These are phyloP conservation scores for Echinochloa phyllopogon DNA, from an alignment of 176 grass and related monocot species.

Conservation along the genomic window DNA sequence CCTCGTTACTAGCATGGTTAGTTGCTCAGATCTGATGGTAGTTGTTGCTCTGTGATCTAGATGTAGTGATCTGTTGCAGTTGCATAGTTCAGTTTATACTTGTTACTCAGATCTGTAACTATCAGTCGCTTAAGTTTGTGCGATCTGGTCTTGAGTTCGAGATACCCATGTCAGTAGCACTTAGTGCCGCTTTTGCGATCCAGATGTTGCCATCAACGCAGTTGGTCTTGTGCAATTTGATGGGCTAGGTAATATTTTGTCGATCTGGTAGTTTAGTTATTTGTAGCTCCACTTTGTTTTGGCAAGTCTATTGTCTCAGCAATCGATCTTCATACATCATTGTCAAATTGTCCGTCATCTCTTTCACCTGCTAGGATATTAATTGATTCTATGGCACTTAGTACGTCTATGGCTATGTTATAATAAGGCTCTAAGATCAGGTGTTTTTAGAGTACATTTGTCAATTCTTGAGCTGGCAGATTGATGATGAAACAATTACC, in stretches of 20 bases:
- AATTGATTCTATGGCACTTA: accelerated
- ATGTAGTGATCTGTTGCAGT: not conserved
- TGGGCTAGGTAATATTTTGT: no score
- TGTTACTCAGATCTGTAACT: not conserved
- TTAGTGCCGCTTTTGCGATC: not conserved
- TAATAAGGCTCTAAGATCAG: not conserved
- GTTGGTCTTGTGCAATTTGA: not conserved
- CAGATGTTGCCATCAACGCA: not conserved
- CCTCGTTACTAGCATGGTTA: accelerated
- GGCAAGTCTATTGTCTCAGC: not conserved
- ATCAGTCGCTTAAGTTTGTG: not conserved
- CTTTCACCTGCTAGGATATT: not conserved
- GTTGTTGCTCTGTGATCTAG: not conserved
- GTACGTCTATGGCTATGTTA: not conserved
- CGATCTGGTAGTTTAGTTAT: not conserved
- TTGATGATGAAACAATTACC: conserved; percentile 47
- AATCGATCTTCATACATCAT: no score
- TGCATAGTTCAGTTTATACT: not conserved
- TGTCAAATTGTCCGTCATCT: not conserved
- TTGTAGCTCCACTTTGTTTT: not conserved
- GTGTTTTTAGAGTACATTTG: not conserved
- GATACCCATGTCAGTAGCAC: not conserved
- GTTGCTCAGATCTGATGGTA: not conserved
- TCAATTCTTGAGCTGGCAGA: conserved; percentile 21
- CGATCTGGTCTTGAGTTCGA: not conserved